Conservation (phyloP, 352 stramenopile species). For the Phytophthora niederhauseri region DNA sequence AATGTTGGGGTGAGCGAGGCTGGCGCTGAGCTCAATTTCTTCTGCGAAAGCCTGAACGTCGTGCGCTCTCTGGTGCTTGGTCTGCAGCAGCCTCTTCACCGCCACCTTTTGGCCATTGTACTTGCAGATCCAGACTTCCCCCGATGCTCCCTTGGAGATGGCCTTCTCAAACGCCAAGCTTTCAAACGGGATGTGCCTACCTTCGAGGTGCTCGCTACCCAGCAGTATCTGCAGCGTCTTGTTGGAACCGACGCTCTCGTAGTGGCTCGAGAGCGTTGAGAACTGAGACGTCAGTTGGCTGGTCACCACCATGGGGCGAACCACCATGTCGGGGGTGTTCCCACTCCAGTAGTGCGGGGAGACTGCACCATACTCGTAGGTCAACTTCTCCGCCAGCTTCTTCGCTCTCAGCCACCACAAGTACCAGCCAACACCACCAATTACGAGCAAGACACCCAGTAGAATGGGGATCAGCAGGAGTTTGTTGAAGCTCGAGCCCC, state of each 20-base stretch:
- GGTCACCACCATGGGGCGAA: slow-evolving; percentile 8
- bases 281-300: slow-evolving; percentile 27
- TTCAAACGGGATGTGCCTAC: slow-evolving; percentile 30
- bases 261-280: slow-evolving; percentile 48
- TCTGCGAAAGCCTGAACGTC: slow-evolving; percentile 44
- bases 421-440: slow-evolving; percentile 10
- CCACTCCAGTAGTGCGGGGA: background rate
- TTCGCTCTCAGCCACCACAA: slow-evolving; percentile 7
- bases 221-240: slow-evolving; percentile 28
- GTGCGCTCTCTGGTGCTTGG: slow-evolving; percentile 34
- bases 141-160: slow-evolving; percentile 40
- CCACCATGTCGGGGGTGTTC: slow-evolving; percentile 1
- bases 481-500: slow-evolving; percentile 6
- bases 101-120: slow-evolving; percentile 49
- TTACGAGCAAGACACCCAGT: background rate
- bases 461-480: slow-evolving; percentile 18
- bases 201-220: slow-evolving; percentile 19
- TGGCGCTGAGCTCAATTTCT: slow-evolving; percentile 63
- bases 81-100: slow-evolving; percentile 46
- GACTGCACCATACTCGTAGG: background rate
- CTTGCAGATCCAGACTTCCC: slow-evolving; percentile 54
- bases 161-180: slow-evolving; percentile 14
- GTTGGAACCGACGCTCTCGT: slow-evolving; percentile 23
- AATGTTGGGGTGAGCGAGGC: slow-evolving; percentile 54
- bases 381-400: background rate